Base-by-base conservation (phyloP, 768 basidiomycete genomes). In the Naganishia antarctica region DNA sequence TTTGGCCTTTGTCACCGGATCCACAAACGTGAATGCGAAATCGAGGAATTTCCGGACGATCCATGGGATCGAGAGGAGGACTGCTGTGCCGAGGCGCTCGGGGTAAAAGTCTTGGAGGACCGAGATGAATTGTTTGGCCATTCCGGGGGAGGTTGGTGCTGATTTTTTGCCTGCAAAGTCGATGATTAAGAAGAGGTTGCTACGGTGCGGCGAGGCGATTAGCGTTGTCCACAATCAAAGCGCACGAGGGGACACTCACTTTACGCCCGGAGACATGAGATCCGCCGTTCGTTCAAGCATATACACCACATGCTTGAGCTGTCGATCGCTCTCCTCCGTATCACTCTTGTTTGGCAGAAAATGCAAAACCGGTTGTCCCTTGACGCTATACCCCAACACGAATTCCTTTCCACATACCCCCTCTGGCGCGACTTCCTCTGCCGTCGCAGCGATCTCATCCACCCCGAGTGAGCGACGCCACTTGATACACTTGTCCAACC, bases 21-120 rank as follows among this genome's bases (percentile, higher is more conserved):
- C 66, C 2, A 67, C 61, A 51, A 67, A 67, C 31, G 61, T 67
- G 45, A 63, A 63, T 8, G 61, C 59, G n/a, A 67, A 26, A 37
- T 67, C 66, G n/a, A 67, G 34, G 46, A 67, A 67, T 41, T 60
- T 57, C n/a, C 62, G 62, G n/a, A 63, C 66, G 29, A 67, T 67
- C 66, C 66, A 67, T 1, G 66, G 66, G 37, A 67, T 44, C n/a
- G 49, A 57, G 18, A 63, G 47, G 34, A 67, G 51, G 15, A 63
- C 60, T n/a, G 66, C 66, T 15, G 46, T 58, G 26, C 66, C 66
- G 32, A 67, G 57, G 12, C 66, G 50, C 40, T 67, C 66, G 21
- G 66, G 66, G 47, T 67, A 67, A 50, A 53, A 57, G 25, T 62
- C 45, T 46, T 53, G 51, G 11, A 67, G 41, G 49, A 62, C 57